Evolutionary conservation across 116 monocot genomes (phyloP), one percentile per base, ranked within the genome.

Genomic region (Cymodocea nodosa): DNA sequence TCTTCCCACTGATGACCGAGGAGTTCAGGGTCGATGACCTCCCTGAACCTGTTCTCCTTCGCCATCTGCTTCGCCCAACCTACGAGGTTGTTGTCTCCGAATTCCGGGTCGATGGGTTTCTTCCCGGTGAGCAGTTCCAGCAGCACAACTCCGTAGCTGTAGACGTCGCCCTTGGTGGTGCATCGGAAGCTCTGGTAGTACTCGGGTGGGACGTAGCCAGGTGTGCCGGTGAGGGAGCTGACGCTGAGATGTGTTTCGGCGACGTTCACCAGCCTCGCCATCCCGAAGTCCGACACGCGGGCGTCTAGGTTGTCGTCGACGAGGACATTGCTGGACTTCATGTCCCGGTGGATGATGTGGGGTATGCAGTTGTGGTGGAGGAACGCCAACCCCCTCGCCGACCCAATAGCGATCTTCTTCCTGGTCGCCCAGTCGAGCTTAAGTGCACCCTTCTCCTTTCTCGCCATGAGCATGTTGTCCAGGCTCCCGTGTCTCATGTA

Each of bases 341-440:
- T 97, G 75, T 97, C 97, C 0, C 97, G 70, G 76, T 97, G 97
- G 52, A 97, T 97, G 64, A 97, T 97, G 76, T 88, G 91, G 1
- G 97, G 97, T 11, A 88, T 86, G 82, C 97, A 97, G 64, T 80
- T 91, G 70, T 91, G 97, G 80, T 97, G 97, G 16, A 97, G 82
- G 80, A 91, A 91, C 0, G 91, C 91, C 0, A 97, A 88, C 7
- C 97, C 97, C 14, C 88, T 70, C 15, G 88, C 91, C 2, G 90
- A 69, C 3, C 85, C 91, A 16, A 88, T 77, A 0, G 97, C 97
- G 13, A 97, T 84, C 71, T 80, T 97, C 69, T 84, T 90, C 82
- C 97, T 82, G 15, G 74, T 76, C 2, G 72, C 18, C 97, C 91
- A 91, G 39, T 82, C 76, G 9, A 91, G 80, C 60, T 63, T 71